Conservation (phyloP, 805 yeast genomes). For the Danielozyma ontarioensis region DNA sequence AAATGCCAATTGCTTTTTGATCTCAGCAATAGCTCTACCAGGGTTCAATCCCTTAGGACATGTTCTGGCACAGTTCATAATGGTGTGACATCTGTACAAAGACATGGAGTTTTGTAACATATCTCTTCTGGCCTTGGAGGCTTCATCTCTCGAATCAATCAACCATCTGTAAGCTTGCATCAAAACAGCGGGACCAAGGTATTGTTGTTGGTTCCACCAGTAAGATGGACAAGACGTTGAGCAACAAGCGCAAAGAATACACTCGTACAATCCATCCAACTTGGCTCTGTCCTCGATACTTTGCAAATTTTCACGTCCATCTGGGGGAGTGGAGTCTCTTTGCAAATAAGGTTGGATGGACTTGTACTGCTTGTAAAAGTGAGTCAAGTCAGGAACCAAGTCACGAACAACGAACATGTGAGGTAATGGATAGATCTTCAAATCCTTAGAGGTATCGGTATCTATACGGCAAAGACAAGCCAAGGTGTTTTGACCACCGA, state of each 20-base stretch:
- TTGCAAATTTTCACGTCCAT: constrained; percentile 92
- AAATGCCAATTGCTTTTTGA: constrained; percentile 88
- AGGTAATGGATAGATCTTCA: constrained; percentile 93
- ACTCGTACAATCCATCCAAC: constrained; percentile 94
- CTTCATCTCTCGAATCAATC: constrained; percentile 94
- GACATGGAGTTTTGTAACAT: constrained; percentile 97
- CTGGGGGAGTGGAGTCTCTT: constrained; percentile 71
- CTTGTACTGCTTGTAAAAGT: constrained; percentile 97
- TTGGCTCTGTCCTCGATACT: constrained; percentile 89
- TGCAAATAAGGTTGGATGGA: constrained; percentile 96
- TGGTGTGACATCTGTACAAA: constrained; percentile 97
- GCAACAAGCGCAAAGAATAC: constrained; percentile 98
- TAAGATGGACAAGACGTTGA: constrained; percentile 98
- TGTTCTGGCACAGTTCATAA: constrained; percentile 96
- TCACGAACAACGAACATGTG: constrained; percentile 98
- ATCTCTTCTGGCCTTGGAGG: constrained; percentile 71
- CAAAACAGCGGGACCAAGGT: constrained; percentile 96
- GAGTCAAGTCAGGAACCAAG: constrained; percentile 95
- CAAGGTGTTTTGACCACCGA: constrained; percentile 93
- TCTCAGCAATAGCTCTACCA: constrained; percentile 94
- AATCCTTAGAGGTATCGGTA: constrained; percentile 63
- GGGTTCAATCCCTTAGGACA: constrained; percentile 99
- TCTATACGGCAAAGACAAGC: constrained; percentile 96
- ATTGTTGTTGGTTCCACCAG: constrained; percentile 99
- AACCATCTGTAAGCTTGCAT: constrained; percentile 99